phyloP scores from a whole-genome alignment of 2,329 filamentous ascomycete species.

The Arachnopeziza araneosa region DNA sequence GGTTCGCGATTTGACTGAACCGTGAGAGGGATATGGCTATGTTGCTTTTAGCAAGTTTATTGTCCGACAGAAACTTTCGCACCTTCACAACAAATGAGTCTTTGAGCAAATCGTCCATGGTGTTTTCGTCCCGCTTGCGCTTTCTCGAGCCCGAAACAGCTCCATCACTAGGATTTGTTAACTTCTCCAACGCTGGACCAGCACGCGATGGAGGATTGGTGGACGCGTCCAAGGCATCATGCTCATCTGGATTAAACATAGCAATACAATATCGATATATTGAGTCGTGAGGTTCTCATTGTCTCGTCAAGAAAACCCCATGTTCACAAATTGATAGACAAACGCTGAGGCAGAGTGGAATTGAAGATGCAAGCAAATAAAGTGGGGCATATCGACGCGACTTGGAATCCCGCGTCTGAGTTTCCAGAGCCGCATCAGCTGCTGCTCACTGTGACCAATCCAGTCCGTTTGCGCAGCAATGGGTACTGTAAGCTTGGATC shows the following conservation, averaged over 20 bases:
- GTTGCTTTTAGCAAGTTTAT: slow-evolving; percentile 10
- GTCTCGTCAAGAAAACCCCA: slow-evolving; percentile 7
- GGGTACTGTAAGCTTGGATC: no score
- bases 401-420: no score
- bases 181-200: slow-evolving; percentile 24
- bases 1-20: slow-evolving; percentile 46
- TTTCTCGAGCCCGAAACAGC: slow-evolving; percentile 23
- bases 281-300: slow-evolving; percentile 24
- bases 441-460: no score
- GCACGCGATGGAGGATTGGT: slow-evolving; percentile 21
- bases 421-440: no score
- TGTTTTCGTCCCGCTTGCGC: slow-evolving; percentile 30
- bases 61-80: slow-evolving; percentile 4
- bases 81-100: slow-evolving; percentile 33
- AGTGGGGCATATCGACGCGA: not conserved
- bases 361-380: not conserved
- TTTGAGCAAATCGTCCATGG: slow-evolving; percentile 29
- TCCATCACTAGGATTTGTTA: slow-evolving; percentile 18
- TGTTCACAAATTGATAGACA: not conserved
- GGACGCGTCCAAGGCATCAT: slow-evolving; percentile 26
- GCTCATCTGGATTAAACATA: slow-evolving; percentile 28
- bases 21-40: slow-evolving; percentile 49
- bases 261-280: slow-evolving; percentile 27
- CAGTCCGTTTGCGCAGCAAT: no score
- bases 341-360: not conserved